These are phyloP conservation scores for Hymenotorrendiella dingleyae DNA, from an alignment of 2,329 filamentous ascomycete species.

Conservation along the genomic window DNA sequence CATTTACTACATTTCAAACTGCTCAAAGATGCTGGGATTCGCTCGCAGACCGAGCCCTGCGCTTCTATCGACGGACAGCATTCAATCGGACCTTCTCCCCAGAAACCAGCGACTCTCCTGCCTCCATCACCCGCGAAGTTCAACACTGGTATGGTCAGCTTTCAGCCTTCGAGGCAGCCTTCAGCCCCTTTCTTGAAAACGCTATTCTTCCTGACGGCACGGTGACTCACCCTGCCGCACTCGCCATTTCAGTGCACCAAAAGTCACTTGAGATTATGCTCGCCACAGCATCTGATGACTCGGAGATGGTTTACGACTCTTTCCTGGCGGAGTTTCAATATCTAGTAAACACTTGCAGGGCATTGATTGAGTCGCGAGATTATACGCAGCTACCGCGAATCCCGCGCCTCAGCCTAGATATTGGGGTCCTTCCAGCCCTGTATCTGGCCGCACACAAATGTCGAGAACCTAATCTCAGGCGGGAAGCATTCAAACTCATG, in stretches of 20 bases:
- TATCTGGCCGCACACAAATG: constrained; percentile 64
- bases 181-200: constrained; percentile 20
- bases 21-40: constrained; percentile 29
- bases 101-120: constrained; percentile 12
- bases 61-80: constrained; percentile 23
- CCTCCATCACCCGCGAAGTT: constrained; percentile 14
- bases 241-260: constrained; percentile 20
- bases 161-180: constrained; percentile 20
- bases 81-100: constrained; percentile 21
- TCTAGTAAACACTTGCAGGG: constrained; percentile 18
- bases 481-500: constrained; percentile 56
- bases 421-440: constrained; percentile 59
- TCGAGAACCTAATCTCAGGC: constrained; percentile 48
- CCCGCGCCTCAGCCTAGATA: constrained; percentile 54
- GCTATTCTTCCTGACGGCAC: constrained; percentile 18
- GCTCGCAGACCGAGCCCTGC: constrained; percentile 25
- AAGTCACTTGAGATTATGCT: constrained; percentile 20
- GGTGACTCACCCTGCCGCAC: constrained; percentile 18
- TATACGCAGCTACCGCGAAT: constrained; percentile 20
- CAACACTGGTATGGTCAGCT: constrained; percentile 14
- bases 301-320: constrained; percentile 26
- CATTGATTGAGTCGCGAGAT: constrained; percentile 11
- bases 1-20: constrained; percentile 19
- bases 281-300: constrained; percentile 13
- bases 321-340: constrained; percentile 21